Percentiles rank a stretch among this genome's conserved stretches.
These are phyloP conservation scores for Epichloe sp. DNA, from an alignment of 2,329 filamentous ascomycete genomes.

Conservation along the genomic window DNA sequence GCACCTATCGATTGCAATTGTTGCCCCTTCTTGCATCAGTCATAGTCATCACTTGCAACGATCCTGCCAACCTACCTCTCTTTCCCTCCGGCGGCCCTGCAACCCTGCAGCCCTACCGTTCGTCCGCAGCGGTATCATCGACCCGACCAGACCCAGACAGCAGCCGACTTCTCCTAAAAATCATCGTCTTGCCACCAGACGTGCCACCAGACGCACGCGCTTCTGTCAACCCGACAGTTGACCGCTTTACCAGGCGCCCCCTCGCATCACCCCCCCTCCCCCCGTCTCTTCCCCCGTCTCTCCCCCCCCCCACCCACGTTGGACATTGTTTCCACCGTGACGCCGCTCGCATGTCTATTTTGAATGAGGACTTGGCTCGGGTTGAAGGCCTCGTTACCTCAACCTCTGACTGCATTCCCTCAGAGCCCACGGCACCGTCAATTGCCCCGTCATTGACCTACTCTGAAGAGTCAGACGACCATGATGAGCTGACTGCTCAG, in stretches of 20 bases:
- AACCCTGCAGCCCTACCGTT: not conserved
- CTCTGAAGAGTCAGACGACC: conserved; percentile 48
- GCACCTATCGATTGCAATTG: no score
- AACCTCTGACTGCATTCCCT: conserved; percentile 28
- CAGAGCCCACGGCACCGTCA: conserved; percentile 34
- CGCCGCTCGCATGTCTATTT: conserved; percentile 10
- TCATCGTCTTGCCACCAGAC: not conserved
- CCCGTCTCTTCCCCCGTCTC: not conserved
- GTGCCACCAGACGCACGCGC: not conserved
- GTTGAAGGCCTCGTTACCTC: conserved; percentile 28
- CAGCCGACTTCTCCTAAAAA: not conserved
- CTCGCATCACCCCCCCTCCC: not conserved
- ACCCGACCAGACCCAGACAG: not conserved
- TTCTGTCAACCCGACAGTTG: not conserved
- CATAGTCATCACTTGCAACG: not conserved
- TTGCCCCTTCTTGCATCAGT: not conserved
- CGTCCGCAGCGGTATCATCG: not conserved
- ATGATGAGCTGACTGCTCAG: conserved; percentile 35
- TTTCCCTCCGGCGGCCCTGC: not conserved
- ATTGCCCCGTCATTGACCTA: conserved; percentile 49
- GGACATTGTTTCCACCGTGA: not conserved
- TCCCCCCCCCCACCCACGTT: no score
- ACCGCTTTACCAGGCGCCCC: not conserved
- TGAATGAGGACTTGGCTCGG: conserved; percentile 18
- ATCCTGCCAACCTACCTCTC: not conserved